Evolutionary conservation across 2,329 filamentous ascomycete species (phyloP), one percentile per base, ranked within the genome.

Genomic region (Dactylella cylindrospora): DNA sequence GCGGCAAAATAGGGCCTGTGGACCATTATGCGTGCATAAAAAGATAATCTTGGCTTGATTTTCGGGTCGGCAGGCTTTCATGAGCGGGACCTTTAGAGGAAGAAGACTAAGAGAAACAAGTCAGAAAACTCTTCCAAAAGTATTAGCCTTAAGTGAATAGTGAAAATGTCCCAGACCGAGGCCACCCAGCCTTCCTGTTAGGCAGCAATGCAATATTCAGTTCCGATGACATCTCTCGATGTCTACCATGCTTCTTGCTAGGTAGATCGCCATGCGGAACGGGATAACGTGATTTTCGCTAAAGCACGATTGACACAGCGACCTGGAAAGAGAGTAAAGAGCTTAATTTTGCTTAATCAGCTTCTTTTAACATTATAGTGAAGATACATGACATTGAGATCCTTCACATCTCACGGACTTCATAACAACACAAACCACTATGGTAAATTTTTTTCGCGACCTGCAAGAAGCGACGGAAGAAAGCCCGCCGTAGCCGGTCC

Each of bases 231-330:
- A 40, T 57, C 35, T 38, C 38, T 41, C 36, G 29, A 35, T 29
- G 29, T 57, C 52, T 25, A 50, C 52, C 52, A 57, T 49, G 52
- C 44, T 57, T 57, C 50, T 57, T 57, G 44, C 50, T 57, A 49
- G 25, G 22, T 38, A 29, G 36, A 57, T 57, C 44, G 29, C 17
- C 26, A 15, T 40, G 23, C 28, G 51, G 44, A 44, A 44, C 52
- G 36, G n/a, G 50, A 49, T 57, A 43, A 57, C 29, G 52, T 46
- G 52, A 50, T 57, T 32, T 43, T 57, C 52, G 52, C 52, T 57
- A 57, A 57, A 35, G 43, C 43, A 49, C 17, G 36, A 20, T 23
- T 25, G 26, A 47, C 15, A 40, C 41, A 55, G 10, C 41, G 51
- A 35, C 41, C 28, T 19, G 29, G 32, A 32, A 41, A 32, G 19